Base-by-base conservation (phyloP, 129 eudicot genomes). In the Centaurea solstitialis region DNA sequence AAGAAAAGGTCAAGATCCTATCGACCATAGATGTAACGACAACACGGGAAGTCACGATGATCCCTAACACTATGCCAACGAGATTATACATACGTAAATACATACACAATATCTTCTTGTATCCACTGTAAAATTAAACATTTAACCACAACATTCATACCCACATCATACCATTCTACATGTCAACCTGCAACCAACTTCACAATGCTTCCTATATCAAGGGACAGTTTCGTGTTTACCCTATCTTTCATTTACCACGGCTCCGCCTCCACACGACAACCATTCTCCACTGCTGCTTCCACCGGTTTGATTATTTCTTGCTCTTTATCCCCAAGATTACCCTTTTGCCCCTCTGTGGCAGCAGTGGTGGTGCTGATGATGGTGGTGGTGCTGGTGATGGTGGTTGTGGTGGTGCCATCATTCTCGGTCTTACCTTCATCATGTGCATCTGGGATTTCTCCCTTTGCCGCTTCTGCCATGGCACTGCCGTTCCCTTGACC, bases 211-310 rank as follows among this genome's bases (percentile, higher is more conserved):
- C 61, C 64, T 53, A 53, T 53, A 53, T 53, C 64, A 57, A 17
- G 22, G 6, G 65, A 57, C 6, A 9, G 22, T 57, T 57, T 57
- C 38, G 9, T 65, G 79, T 81, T 73, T 59, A 45, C 13, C 57
- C 70, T 39, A 70, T 57, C 50, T 76, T 82, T 33, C 37, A 1
- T 47, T 57, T 74, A 76, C 80, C 71, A 79, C 62, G 81, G 82
- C 76, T 79, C 76, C 84, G 79, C 53, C 70, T 75, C 76, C 62
- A 75, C 82, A 26, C 47, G 75, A 80, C 80, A 40, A 66, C 92
- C 88, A 41, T 92, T 92, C 88, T 84, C 87, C 2, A 66, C 43
- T 21, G 70, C 87, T 35, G 83, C 85, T 66, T 76, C 88, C 40
- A 21, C 66, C 76, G 64, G 73, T 6, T 72, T 75, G 68, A 47